phyloP scores from a whole-genome alignment of 495 filamentous ascomycete species.

The Clohesyomyces aquaticus region DNA sequence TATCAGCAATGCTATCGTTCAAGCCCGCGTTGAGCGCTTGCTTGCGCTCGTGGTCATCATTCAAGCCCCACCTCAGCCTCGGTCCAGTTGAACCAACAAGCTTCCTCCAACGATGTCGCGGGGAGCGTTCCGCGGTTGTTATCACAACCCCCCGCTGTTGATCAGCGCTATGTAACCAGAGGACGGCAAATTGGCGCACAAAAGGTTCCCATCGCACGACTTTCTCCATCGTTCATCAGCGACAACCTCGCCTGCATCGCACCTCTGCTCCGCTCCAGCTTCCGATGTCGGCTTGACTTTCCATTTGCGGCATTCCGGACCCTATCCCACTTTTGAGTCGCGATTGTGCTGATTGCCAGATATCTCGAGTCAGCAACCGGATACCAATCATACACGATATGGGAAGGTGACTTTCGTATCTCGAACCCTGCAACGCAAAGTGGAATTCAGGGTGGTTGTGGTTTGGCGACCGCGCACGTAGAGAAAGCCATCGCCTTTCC shows the following conservation, averaged over 20 bases:
- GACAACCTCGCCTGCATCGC: too few species aligned
- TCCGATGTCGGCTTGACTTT: constrained; percentile 16
- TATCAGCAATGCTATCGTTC: neutral
- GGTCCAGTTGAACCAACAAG: constrained; percentile 1
- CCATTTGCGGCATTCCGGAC: constrained; percentile 8
- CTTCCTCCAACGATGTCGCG: neutral
- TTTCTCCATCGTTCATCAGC: neutral
- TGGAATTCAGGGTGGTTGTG: neutral
- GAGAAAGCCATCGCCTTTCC: too few species aligned
- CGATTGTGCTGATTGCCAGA: constrained; percentile 10
- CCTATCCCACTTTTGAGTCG: constrained; percentile 17
- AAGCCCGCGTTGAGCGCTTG: too few species aligned
- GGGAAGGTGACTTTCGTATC: neutral
- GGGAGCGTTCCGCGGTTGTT: neutral
- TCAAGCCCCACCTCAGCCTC: too few species aligned
- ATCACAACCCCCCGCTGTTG: constrained; percentile 6
- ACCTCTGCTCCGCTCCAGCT: neutral
- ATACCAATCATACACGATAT: too few species aligned
- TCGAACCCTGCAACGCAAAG: neutral
- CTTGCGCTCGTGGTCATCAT: too few species aligned
- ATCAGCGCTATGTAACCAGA: constrained; percentile 11
- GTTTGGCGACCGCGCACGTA: neutral
- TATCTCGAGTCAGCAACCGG: neutral
- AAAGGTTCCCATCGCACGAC: neutral
- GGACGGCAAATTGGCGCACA: neutral